Conservation (phyloP, 805 yeast genomes). For the Ogataea glucozyma region DNA sequence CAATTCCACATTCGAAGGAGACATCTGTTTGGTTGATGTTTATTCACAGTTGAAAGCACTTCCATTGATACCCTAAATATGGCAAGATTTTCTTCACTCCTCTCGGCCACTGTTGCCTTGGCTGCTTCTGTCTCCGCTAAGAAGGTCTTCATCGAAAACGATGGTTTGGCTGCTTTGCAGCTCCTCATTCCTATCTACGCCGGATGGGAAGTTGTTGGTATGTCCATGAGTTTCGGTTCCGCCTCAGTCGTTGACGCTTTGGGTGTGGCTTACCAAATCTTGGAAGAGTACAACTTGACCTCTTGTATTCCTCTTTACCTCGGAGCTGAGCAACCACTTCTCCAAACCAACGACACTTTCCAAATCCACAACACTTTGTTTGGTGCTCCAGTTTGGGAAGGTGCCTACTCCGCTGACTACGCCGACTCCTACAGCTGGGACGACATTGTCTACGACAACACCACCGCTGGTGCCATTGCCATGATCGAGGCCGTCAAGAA, state of each 20-base stretch:
- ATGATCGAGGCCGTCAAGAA: conserved; percentile 42
- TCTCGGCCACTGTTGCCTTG: conserved; percentile 4
- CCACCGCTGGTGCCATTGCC: conserved; percentile 40
- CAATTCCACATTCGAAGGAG: neutral
- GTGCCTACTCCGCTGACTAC: conserved; percentile 39
- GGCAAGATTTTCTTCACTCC: conserved; percentile 6
- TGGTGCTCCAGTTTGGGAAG: conserved; percentile 45
- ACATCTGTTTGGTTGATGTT: too few species aligned
- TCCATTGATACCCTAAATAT: neutral
- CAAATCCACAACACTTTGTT: conserved; percentile 39
- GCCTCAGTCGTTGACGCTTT: conserved; percentile 41
- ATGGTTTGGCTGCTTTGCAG: conserved; percentile 41
- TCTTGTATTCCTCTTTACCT: conserved; percentile 33
- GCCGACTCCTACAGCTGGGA: conserved; percentile 36
- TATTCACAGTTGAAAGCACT: neutral
- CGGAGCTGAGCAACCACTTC: conserved; percentile 41
- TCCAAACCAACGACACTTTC: conserved; percentile 42
- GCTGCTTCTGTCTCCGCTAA: conserved; percentile 20
- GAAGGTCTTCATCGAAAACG: conserved; percentile 45
- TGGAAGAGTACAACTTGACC: conserved; percentile 37
- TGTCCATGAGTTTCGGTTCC: conserved; percentile 42
- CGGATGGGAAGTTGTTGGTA: conserved; percentile 42
- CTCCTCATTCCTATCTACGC: conserved; percentile 40
- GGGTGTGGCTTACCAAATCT: conserved; percentile 35
- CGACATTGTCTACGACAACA: conserved; percentile 33